Evolutionary conservation across 2,329 filamentous ascomycete genomes (phyloP).

Genomic region (Phialophora chinensis): DNA sequence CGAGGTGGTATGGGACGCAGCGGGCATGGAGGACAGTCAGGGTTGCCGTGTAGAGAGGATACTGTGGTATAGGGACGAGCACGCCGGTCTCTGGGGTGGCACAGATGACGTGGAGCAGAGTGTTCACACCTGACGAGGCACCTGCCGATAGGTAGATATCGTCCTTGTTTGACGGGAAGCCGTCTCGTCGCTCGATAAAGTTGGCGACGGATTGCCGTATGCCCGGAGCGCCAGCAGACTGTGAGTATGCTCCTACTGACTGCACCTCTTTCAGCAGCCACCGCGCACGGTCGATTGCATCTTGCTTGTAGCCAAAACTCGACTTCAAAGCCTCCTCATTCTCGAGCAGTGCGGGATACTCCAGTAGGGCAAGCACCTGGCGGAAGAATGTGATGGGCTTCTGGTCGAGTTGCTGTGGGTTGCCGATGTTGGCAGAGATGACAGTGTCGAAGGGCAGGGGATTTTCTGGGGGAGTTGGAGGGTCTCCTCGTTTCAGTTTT

Average conservation of each 20-base stretch:
- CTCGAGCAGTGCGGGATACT: conserved; percentile 85
- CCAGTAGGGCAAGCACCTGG: conserved; percentile 89
- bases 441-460: conserved; percentile 84
- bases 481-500: conserved; percentile 60
- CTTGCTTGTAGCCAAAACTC: conserved; percentile 81
- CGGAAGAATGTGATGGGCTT: conserved; percentile 99
- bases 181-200: conserved; percentile 92
- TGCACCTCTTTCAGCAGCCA: conserved; percentile 81
- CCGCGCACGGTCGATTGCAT: conserved; percentile 84
- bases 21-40: conserved; percentile 82
- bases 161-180: conserved; percentile 78
- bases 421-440: conserved; percentile 98
- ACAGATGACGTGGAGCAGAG: conserved; percentile 87
- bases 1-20: conserved; percentile 91
- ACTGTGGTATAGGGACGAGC: conserved; percentile 94
- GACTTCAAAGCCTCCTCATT: conserved; percentile 79
- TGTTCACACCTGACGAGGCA: conserved; percentile 93
- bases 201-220: conserved; percentile 89
- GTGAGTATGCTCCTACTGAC: conserved; percentile 95
- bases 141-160: conserved; percentile 91
- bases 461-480: conserved; percentile 51
- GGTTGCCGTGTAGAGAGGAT: conserved; percentile 95
- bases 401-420: conserved; percentile 98
- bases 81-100: conserved; percentile 77
- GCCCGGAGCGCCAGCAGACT: conserved; percentile 83